Base-by-base conservation (phyloP, 1,139 yeast species). In the Magnusiomyces sp. region DNA sequence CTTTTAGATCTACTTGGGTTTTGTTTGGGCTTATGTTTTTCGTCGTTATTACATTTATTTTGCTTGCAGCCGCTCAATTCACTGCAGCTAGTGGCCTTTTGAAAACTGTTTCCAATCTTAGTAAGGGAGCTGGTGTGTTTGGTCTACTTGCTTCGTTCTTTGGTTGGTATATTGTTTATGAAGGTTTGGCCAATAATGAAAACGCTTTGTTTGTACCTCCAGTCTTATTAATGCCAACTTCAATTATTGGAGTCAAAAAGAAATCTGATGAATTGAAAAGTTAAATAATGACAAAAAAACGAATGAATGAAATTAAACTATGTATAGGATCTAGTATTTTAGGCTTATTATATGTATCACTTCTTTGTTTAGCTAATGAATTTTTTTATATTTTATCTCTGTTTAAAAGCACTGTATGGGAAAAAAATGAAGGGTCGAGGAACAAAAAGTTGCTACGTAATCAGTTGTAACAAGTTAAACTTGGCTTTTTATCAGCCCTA, bases 131-230 rank as follows among this genome's bases (percentile, higher is more conserved):
- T 41, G 96, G 96, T 57, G 82, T 81, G 29, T 69, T 85, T 53
- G 96, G 95, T 41, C 63, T 88, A 13, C 64, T 86, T 37, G 80
- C 90, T 37, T 86, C 95, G 1, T 77, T 84, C 59, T 65, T 78
- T 47, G 95, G 95, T 11, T 88, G 92, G 89, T 88, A 86, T 63
- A 85, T 85, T 65, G 95, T 95, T 6, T 85, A 79, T 60, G 94
- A 95, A n/a, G 95, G 95, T 79, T 66, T 88, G 50, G 86, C 94
- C 48, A 84, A 77, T 57, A 70, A 54, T 68, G 60, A 84, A 77
- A 88, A 83, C 70, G 72, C 87, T 40, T 85, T 83, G 66, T 53
- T 86, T 51, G 70, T 76, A 32, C 74, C 80, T 50, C 74, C 70
- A 62, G 81, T 81, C 36, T 33, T 65, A 17, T 61, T 53, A 51